Evolutionary conservation across 2,329 filamentous ascomycete species (phyloP).

Genomic region (Stachybotrys chartarum): DNA sequence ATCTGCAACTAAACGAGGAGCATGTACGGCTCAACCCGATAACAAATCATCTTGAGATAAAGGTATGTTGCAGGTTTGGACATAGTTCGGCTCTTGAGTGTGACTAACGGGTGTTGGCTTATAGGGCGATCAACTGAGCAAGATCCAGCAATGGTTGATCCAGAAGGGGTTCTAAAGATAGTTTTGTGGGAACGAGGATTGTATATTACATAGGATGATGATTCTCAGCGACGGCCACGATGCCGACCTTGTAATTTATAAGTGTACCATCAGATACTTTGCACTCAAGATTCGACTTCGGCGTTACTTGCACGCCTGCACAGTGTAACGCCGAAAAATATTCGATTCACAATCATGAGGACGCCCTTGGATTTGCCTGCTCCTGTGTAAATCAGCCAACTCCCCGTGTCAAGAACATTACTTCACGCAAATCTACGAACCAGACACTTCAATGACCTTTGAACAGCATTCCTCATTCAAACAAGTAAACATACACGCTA

Average conservation of each 20-base stretch:
- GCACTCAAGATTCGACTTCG: not conserved
- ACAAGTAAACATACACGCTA: conserved; percentile 22
- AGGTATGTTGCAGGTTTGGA: conserved; percentile 39
- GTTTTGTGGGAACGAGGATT: not conserved
- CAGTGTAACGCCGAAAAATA: not conserved
- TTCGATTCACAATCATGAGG: too few relatives aligned
- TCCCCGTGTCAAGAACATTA: not conserved
- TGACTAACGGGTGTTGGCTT: not conserved
- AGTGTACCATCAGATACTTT: not conserved
- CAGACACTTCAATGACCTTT: conserved; percentile 15
- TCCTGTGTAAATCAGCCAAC: not conserved
- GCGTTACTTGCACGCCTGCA: not conserved
- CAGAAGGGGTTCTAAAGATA: conserved; percentile 25
- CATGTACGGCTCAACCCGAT: conserved; percentile 48
- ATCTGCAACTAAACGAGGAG: conserved; percentile 48
- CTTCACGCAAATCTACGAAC: conserved; percentile 15
- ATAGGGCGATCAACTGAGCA: conserved; percentile 25
- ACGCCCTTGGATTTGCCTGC: too few relatives aligned
- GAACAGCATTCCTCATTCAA: conserved; percentile 16
- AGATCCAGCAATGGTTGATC: conserved; percentile 23
- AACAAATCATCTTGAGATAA: conserved; percentile 69
- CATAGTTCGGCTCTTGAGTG: not conserved
- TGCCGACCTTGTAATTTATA: not conserved
- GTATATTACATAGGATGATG: not conserved
- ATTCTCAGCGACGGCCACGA: not conserved